Evolutionary conservation across 441 rosid genomes (phyloP).

Genomic region (Corymbia citriodora): DNA sequence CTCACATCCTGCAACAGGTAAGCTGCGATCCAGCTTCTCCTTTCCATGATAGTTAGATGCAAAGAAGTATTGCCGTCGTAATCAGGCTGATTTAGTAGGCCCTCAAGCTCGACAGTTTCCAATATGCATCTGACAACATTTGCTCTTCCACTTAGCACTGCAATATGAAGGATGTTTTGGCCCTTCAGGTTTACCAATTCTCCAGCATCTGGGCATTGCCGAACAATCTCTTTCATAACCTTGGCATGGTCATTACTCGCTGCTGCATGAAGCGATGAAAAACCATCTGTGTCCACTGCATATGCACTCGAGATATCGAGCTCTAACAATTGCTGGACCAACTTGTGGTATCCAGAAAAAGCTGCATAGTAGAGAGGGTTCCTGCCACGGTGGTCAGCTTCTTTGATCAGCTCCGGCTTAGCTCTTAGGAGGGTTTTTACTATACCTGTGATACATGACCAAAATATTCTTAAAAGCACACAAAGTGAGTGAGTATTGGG

Average conservation of each 20-base stretch:
- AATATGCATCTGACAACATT: not conserved
- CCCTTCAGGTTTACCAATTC: not conserved
- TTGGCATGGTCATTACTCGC: not conserved
- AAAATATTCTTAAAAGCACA: not conserved
- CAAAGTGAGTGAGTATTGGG: not conserved
- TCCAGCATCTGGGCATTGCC: constrained; percentile 5
- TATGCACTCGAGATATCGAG: not conserved
- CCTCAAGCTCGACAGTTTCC: constrained; percentile 3
- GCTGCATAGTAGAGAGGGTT: not conserved
- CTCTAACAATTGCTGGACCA: not conserved
- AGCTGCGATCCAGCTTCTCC: not conserved
- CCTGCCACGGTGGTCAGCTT: not conserved
- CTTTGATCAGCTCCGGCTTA: too few species aligned
- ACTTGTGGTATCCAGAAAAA: not conserved
- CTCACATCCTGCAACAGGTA: not conserved
- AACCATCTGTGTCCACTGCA: not conserved
- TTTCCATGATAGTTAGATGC: constrained; percentile 7
- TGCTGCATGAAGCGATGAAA: constrained; percentile 16
- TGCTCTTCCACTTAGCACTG: constrained; percentile 1
- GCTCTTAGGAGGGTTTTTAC: not conserved
- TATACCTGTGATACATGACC: not conserved
- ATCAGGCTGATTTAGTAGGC: constrained; percentile 9
- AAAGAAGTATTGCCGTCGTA: constrained; percentile 8
- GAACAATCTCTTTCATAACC: not conserved
- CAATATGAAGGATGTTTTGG: constrained; percentile 15